Conservation (phyloP, 208 protist species). For the Herpetomonas samuelpessoai region DNA sequence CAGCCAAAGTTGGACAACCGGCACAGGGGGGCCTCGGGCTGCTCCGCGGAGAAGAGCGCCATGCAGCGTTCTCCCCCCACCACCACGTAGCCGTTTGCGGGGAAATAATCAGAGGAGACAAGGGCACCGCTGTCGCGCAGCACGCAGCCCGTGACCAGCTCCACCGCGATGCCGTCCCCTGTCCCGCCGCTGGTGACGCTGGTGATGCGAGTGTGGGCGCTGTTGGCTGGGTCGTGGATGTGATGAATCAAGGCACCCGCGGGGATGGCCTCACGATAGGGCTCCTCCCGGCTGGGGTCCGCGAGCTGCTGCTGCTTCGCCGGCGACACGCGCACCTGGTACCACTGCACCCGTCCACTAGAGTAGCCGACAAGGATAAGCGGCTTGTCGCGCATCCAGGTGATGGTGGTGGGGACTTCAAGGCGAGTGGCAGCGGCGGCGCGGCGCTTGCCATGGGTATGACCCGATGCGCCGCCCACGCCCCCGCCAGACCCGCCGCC, state of each 20-base stretch:
- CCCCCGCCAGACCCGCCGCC: not conserved
- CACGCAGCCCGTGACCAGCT: constrained; percentile 23
- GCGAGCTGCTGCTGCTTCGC: constrained; percentile 23
- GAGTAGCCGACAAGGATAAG: constrained; percentile 79
- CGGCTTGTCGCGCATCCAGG: constrained; percentile 78
- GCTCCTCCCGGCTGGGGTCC: constrained; percentile 18
- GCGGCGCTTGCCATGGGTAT: not conserved
- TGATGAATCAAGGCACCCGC: constrained; percentile 20
- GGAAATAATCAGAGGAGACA: constrained; percentile 71
- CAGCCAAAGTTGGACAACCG: constrained; percentile 24
- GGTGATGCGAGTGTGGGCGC: constrained; percentile 12
- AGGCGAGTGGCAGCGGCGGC: not conserved
- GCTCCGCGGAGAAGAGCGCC: constrained; percentile 53
- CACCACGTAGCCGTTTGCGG: constrained; percentile 49
- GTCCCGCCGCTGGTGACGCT: constrained; percentile 25
- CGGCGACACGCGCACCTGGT: constrained; percentile 42
- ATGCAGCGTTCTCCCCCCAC: constrained; percentile 47
- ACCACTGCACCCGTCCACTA: constrained; percentile 73
- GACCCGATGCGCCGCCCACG: not conserved
- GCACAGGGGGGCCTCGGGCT: constrained; percentile 40
- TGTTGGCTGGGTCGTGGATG: constrained; percentile 20
- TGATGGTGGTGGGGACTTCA: constrained; percentile 63
- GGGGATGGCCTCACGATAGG: constrained; percentile 15
- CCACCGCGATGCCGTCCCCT: constrained; percentile 29
- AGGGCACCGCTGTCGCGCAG: constrained; percentile 51